Conservation (phyloP, 192 early-diverging fungal species). For the Backusella australiensis region DNA sequence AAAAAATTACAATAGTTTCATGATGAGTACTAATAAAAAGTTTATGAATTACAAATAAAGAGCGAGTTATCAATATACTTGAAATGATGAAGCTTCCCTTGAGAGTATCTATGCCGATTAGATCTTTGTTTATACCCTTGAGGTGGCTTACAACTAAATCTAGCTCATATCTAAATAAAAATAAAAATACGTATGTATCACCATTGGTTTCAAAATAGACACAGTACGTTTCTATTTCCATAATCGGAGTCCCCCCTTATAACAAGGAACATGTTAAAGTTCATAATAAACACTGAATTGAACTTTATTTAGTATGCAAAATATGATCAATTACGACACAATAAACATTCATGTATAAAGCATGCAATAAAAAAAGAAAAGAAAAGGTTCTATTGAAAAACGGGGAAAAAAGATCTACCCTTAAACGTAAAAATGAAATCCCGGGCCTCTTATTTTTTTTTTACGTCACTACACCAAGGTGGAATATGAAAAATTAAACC, state of each 20-base stretch:
- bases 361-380: not conserved
- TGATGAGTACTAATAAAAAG: no score
- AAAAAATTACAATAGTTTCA: no score
- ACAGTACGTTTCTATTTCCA: not conserved
- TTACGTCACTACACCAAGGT: not conserved
- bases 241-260: not conserved
- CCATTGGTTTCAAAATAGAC: no score
- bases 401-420: not conserved
- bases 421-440: not conserved
- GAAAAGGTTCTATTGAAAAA: not conserved
- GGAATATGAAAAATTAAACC: conserved; percentile 1
- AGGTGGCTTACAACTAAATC: no score
- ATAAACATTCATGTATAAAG: not conserved
- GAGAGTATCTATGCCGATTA: no score
- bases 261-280: not conserved
- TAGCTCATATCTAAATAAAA: no score
- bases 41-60: no score
- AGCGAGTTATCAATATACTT: no score
- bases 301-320: not conserved
- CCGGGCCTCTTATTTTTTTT: not conserved
- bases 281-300: not conserved
- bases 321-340: not conserved
- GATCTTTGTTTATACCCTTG: no score
- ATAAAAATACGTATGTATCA: no score
- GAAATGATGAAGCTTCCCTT: no score